Base-by-base conservation (phyloP, 331 rosid species). In the Prunus yedoensis region DNA sequence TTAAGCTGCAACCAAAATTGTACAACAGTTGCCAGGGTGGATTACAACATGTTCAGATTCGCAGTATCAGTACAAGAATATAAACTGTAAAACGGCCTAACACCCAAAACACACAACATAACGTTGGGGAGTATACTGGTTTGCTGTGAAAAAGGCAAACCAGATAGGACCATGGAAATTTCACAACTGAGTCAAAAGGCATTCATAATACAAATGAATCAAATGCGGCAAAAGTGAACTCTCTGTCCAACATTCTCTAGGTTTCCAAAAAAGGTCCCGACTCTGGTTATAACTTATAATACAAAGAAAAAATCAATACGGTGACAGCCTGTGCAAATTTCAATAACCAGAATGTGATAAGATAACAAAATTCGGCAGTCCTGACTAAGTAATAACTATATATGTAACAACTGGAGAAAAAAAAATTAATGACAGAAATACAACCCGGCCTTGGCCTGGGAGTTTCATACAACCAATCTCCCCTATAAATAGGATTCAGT, bases 301-400 rank as follows among this genome's bases (percentile, higher is more conserved):
- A 72, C 78, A 76, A 41, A 47, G 45, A 54, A 66, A 57, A 54
- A 54, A 43, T 53, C 52, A 76, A 81, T 63, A 70, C 53, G 21
- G 59, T 74, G 50, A 62, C 83, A 71, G 83, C 84, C 92, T 84
- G 92, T 88, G 90, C 95, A 90, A 84, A 86, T 87, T 84, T 84
- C 89, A 81, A 87, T 90, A 90, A 88, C 91, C 96, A 80, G 89
- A 85, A 78, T 86, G 87, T 83, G 80, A 80, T 25, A 47, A 85
- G 79, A 87, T 81, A 83, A 90, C 87, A 84, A 92, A 90, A 81
- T 86, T 92, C 85, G 60, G 66, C 80, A 86, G 91, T 83, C 88
- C 80, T 73, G 86, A 80, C 92, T 87, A 87, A 69, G 89, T 83
- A 87, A 90, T 86, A 85, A 83, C 96, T 88, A 93, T 85, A 89